Percentiles rank a stretch among this genome's conserved stretches.
These are phyloP conservation scores for Limnanthes douglasii DNA, from an alignment of 345 rosid genomes.

Conservation along the genomic window DNA sequence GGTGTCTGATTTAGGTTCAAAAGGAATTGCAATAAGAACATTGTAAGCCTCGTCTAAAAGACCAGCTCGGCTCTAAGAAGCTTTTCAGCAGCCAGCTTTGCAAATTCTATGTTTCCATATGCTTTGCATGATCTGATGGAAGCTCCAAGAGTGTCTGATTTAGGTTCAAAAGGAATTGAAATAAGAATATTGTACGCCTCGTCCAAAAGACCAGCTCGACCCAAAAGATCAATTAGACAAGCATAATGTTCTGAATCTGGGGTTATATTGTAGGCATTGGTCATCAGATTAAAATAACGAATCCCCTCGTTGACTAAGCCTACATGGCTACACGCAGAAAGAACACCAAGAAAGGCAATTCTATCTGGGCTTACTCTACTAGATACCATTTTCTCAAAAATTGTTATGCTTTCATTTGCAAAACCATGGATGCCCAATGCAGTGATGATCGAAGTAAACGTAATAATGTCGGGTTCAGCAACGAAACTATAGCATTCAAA, in stretches of 20 bases:
- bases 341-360: constrained; percentile 39
- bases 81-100: too few relatives aligned
- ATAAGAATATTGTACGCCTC: constrained; percentile 37
- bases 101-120: constrained; percentile 24
- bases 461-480: constrained; percentile 32
- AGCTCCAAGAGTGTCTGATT: constrained; percentile 35
- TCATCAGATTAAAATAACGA: constrained; percentile 42
- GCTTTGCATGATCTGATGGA: constrained; percentile 48
- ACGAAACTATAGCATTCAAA: constrained; percentile 28
- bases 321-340: constrained; percentile 60
- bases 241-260: constrained; percentile 50
- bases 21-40: too few relatives aligned
- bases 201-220: constrained; percentile 48
- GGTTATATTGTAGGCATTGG: constrained; percentile 16
- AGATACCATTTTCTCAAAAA: constrained; percentile 33
- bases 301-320: constrained; percentile 51
- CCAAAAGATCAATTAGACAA: constrained; percentile 51
- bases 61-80: too few relatives aligned
- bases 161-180: constrained; percentile 20
- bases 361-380: constrained; percentile 35
- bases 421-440: constrained; percentile 50
- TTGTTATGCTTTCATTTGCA: constrained; percentile 25
- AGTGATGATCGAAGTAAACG: constrained; percentile 52
- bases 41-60: too few relatives aligned
- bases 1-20: too few relatives aligned